Evolutionary conservation across 148 eudicot genomes (phyloP), one percentile per base, ranked within the genome.

Genomic region (Rheum nobile): DNA sequence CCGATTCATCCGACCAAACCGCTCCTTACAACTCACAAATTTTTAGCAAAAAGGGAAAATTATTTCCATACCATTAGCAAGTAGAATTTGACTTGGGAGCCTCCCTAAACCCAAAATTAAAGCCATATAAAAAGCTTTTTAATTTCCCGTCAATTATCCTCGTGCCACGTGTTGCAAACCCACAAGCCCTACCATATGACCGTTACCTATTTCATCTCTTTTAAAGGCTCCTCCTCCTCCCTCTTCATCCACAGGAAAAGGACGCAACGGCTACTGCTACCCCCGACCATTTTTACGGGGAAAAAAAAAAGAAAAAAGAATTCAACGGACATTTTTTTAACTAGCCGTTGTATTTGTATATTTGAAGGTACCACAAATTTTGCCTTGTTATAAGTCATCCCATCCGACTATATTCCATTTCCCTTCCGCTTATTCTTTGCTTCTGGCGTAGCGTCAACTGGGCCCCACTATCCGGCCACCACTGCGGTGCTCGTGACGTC

Each of bases 261-360:
- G 69, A 63, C 39, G 32, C 69, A 31, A 63, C 69, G 39, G 69
- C 69, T 63, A 63, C 39, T 63, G 21, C 39, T 22, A 24, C 8
- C 39, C 21, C 11, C 69, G 21, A 24, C 69, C 69, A 63, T 31
- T 63, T 63, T 63, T 63, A 3, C 69, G 1, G 6, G 16, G 13
- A 26, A 57, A 57, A 54, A 3, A 54, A n/a, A 22, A 54, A 13
- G 7, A 21, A 50, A n/a, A 50, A 50, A 5, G 4, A 63, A 82
- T 75, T 82, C 87, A 87, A 84, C 89, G 85, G 87, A 74, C 81
- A 70, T 77, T 63, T 63, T 29, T 31, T 63, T 81, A 61, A 88
- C 85, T 86, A 86, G 85, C 91, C 96, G 89, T 84, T 90, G 75
- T 68, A 81, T 86, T 87, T 84, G 82, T 81, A 86, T 78, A 77